Percentiles rank a stretch among this genome's conserved stretches.
Evolutionary conservation across 495 filamentous ascomycete genomes (phyloP).

Genomic region (Hypoxylon crocopeplum): DNA sequence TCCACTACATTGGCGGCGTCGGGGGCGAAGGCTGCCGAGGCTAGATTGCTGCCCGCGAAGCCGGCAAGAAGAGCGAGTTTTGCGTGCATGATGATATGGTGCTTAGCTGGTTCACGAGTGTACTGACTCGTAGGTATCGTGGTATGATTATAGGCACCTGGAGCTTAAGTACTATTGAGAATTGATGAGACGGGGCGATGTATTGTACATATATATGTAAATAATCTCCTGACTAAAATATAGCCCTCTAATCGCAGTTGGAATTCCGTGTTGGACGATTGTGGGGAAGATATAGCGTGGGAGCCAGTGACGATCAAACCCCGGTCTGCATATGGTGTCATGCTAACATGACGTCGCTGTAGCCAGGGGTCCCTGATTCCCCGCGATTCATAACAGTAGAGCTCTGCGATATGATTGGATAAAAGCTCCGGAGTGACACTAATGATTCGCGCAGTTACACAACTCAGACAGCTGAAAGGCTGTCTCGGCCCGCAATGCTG

Average conservation of each 20-base stretch:
- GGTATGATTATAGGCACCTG: too few relatives aligned
- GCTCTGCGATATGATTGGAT: conserved; percentile 6
- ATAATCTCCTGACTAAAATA: too few relatives aligned
- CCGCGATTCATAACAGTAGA: background rate
- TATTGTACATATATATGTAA: too few relatives aligned
- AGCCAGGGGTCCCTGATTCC: conserved; percentile 4
- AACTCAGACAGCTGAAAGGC: conserved; percentile 13
- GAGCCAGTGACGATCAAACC: background rate
- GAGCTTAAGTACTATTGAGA: too few relatives aligned
- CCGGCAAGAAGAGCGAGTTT: conserved; percentile 3
- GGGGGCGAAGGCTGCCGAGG: background rate
- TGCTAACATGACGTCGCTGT: conserved; percentile 18
- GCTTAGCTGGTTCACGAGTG: background rate
- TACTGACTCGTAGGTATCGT: too few relatives aligned
- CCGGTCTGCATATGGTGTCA: conserved; percentile 2
- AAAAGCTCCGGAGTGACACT: conserved; percentile 7
- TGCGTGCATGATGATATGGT: conserved; percentile 15
- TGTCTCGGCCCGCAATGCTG: conserved; percentile 3
- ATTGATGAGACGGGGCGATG: too few relatives aligned
- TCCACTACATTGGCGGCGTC: background rate
- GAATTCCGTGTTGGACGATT: too few relatives aligned
- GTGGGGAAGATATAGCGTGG: too few relatives aligned
- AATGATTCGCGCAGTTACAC: conserved; percentile 11
- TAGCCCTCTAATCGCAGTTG: too few relatives aligned
- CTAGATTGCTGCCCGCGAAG: conserved; percentile 11